Evolutionary conservation across 2,329 filamentous ascomycete genomes (phyloP).

Genomic region (Colletotrichum navitas): DNA sequence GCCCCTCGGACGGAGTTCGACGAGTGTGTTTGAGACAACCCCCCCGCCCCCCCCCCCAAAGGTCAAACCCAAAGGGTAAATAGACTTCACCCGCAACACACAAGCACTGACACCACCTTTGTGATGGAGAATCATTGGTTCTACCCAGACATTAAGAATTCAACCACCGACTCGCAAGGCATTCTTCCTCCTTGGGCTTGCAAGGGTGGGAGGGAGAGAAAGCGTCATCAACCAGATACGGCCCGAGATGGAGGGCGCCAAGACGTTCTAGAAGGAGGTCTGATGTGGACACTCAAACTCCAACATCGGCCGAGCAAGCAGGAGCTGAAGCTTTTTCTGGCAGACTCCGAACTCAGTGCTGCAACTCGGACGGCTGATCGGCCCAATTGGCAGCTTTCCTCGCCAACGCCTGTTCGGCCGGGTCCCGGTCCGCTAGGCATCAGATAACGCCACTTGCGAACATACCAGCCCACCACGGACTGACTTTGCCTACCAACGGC

Average conservation of each 20-base stretch:
- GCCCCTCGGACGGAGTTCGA: conserved; percentile 1
- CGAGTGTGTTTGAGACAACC: neutral
- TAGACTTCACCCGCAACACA: neutral
- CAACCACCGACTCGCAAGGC: neutral
- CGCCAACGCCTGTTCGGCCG: conserved; percentile 4
- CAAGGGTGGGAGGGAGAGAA: neutral
- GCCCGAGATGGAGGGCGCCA: conserved; percentile 7
- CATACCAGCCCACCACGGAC: conserved; percentile 1
- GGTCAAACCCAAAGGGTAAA: conserved; percentile 1
- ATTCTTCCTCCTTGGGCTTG: conserved; percentile 14
- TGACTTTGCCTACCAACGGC: neutral
- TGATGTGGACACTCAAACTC: conserved; percentile 27
- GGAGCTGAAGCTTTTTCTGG: conserved; percentile 13
- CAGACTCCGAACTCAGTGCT: conserved; percentile 6
- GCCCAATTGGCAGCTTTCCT: conserved; percentile 14
- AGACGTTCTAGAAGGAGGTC: conserved; percentile 36
- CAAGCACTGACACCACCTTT: neutral
- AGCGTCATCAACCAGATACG: conserved; percentile 4
- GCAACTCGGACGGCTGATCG: neutral
- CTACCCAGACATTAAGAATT: neutral
- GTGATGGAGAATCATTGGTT: conserved; percentile 2
- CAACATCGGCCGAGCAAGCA: conserved; percentile 33
- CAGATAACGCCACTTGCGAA: neutral
- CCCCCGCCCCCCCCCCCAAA: neutral
- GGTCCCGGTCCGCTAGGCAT: conserved; percentile 17